Conservation (phyloP, 805 yeast species). For the Wickerhamiella alocasiicola region DNA sequence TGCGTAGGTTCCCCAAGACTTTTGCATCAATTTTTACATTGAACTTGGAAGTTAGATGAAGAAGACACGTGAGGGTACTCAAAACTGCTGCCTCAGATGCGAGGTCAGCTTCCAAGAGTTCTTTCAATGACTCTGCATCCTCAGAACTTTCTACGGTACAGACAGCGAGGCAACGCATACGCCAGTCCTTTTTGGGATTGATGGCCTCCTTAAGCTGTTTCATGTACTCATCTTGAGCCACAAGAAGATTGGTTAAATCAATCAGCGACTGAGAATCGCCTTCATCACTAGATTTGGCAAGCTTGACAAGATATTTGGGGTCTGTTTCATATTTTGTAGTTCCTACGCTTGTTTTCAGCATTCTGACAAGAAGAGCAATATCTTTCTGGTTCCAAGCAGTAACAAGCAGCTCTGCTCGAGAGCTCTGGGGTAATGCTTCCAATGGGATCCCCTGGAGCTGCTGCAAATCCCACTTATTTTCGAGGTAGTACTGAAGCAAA, state of each 20-base stretch:
- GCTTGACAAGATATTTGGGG: constrained; percentile 2
- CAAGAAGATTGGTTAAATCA: not conserved
- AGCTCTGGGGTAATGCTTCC: not conserved
- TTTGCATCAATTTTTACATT: not conserved
- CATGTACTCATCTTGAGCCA: not conserved
- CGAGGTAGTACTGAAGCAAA: not conserved
- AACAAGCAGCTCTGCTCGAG: not conserved
- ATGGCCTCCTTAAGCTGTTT: not conserved
- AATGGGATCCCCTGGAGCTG: not conserved
- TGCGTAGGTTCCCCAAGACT: not conserved
- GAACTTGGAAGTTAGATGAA: not conserved
- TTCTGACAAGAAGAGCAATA: not conserved
- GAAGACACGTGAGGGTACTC: not conserved
- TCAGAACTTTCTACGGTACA: not conserved
- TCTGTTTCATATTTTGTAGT: not conserved
- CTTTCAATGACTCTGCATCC: too few species aligned
- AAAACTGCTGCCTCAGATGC: not conserved
- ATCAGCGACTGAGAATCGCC: not conserved
- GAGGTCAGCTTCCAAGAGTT: constrained; percentile 1
- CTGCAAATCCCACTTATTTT: not conserved
- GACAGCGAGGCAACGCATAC: not conserved
- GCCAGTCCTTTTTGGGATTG: constrained; percentile 3
- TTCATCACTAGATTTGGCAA: not conserved
- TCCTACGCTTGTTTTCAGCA: constrained; percentile 4
- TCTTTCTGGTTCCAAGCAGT: constrained; percentile 1